Evolutionary conservation across 257 asterid genomes (phyloP).

Genomic region (Echium plantagineum): DNA sequence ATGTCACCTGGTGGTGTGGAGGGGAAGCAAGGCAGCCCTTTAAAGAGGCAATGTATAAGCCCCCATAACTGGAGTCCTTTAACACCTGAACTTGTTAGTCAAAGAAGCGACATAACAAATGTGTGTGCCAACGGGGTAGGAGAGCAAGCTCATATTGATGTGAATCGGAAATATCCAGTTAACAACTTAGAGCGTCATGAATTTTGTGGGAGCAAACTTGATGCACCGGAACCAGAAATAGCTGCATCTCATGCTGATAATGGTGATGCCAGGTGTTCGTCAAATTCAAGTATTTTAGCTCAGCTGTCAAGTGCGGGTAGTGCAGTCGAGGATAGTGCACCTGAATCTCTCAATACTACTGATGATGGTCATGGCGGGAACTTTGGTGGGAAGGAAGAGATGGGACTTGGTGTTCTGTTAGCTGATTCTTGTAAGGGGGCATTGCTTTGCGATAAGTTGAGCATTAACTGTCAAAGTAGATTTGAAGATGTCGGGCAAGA

Average conservation of each 20-base stretch:
- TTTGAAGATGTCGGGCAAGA: slow-evolving; percentile 44
- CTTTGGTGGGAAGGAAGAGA: slow-evolving; percentile 11
- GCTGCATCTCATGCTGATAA: slow-evolving; percentile 15
- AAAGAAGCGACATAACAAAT: slow-evolving; percentile 18
- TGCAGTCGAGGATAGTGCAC: slow-evolving; percentile 4
- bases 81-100: slow-evolving; percentile 51
- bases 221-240: slow-evolving; percentile 9
- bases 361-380: slow-evolving; percentile 10
- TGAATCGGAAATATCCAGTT: slow-evolving; percentile 11
- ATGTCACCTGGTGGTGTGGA: slow-evolving; percentile 38
- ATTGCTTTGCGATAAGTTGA: slow-evolving; percentile 24
- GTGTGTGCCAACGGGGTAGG: slow-evolving; percentile 17
- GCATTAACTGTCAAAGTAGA: slow-evolving; percentile 29
- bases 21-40: slow-evolving; percentile 26
- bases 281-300: slow-evolving; percentile 12
- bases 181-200: slow-evolving; percentile 7
- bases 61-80: slow-evolving; percentile 43
- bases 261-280: slow-evolving; percentile 21
- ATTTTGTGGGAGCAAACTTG: slow-evolving; percentile 7
- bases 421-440: slow-evolving; percentile 21
- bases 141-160: slow-evolving; percentile 12
- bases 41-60: slow-evolving; percentile 46
- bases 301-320: slow-evolving; percentile 6
- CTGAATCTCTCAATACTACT: slow-evolving; percentile 4
- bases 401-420: slow-evolving; percentile 12